Base-by-base conservation (phyloP, 129 eudicot species). In the Arctium minus region DNA sequence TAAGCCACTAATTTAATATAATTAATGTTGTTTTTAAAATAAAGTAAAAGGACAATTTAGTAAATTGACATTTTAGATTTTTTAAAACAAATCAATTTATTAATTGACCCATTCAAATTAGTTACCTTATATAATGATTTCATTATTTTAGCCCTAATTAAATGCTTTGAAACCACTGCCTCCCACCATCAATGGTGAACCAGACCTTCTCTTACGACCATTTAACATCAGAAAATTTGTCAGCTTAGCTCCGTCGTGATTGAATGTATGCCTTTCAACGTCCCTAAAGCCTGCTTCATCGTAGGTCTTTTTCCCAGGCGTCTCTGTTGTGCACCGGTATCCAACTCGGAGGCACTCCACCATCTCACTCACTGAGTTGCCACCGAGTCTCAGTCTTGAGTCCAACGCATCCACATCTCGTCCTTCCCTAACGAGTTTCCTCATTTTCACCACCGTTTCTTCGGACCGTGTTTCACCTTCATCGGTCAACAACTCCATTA, bases 331-430 rank as follows among this genome's bases (percentile, higher is more conserved):
- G 77, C 99, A 96, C 85, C 93, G 74, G 79, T 96, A 93, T 56
- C 98, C 98, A 39, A 96, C 92, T 50, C 98, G 97, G 79, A 96
- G 90, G 42, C 96, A 86, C 94, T 92, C 99, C 71, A 89, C 97
- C 99, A 94, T 91, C 82, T 88, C 92, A 78, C 86, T 89, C 87
- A 87, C 92, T 13, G 94, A 80, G 80, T 89, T 91, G 15, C 70
- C 91, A 1, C 88, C 88, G 76, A 81, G 85, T 84, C 88, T 85
- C 62, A 96, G 33, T 85, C 97, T 86, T 38, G 97, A 77, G 87
- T 96, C 98, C 53, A 96, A 70, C 27, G 89, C 91, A 5, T 84
- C 73, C 32, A 38, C 89, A 31, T 89, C 98, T 2, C 81, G 74
- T 1, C 96, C 94, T 11, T 90, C 96, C 84, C 87, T 84, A 2